Evolutionary conservation across 306 rosid genomes (phyloP).

Genomic region (Geum urbanum): DNA sequence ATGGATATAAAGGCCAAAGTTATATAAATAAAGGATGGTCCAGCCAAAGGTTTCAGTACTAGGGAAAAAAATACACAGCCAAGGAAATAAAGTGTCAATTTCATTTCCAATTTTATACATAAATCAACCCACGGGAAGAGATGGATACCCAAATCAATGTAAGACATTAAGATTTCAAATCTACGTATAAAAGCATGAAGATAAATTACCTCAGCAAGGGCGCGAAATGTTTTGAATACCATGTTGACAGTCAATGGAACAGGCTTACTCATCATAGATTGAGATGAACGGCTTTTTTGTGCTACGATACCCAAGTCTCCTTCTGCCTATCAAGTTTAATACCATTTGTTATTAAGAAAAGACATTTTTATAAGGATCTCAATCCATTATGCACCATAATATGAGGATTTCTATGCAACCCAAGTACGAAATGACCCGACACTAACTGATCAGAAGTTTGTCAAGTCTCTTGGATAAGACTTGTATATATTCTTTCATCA

Average conservation of each 20-base stretch:
- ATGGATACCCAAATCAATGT: background rate
- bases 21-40: background rate
- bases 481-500: background rate
- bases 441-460: background rate
- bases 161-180: background rate
- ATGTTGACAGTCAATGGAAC: slow-evolving; percentile 65
- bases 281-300: slow-evolving; percentile 70
- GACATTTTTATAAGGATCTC: background rate
- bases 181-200: background rate
- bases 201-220: slow-evolving; percentile 68
- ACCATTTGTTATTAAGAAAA: background rate
- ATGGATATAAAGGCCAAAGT: background rate
- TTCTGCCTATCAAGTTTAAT: slow-evolving; percentile 41
- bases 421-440: background rate
- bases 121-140: slow-evolving; percentile 10
- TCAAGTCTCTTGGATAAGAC: background rate
- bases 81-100: slow-evolving; percentile 7
- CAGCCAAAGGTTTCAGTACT: slow-evolving; percentile 9
- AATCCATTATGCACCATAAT: background rate
- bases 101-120: background rate
- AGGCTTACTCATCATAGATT: slow-evolving; percentile 78
- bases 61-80: background rate
- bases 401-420: background rate
- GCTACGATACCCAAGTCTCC: slow-evolving; percentile 94
- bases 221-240: slow-evolving; percentile 70